A percentile compares a stretch with the other conserved stretches of the same genome.
Evolutionary conservation across 225 moss, liverwort and hornwort genomes (phyloP).

Genomic region (Asterella californica): DNA sequence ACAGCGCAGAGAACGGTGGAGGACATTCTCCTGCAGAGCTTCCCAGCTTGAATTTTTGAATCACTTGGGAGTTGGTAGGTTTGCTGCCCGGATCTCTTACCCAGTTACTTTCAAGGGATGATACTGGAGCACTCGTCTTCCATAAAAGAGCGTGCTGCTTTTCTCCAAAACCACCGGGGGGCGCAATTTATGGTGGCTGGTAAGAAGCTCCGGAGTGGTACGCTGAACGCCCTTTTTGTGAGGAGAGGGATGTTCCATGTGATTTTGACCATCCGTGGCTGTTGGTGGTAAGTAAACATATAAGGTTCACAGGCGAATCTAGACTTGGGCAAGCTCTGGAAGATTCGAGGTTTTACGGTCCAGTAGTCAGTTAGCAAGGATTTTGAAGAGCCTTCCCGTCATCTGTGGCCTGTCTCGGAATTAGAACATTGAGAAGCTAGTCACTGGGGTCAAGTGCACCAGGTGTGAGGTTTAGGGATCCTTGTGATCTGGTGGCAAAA

Average conservation of each 20-base stretch:
- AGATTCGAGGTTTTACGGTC: background rate
- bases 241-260: background rate
- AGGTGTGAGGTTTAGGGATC: background rate
- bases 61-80: background rate
- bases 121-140: background rate
- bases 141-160: background rate
- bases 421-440: background rate
- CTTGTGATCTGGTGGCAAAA: background rate
- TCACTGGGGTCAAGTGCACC: background rate
- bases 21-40: background rate
- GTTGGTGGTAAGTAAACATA: background rate
- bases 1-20: background rate
- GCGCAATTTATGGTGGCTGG: background rate
- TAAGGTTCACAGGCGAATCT: background rate
- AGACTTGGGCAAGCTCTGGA: background rate
- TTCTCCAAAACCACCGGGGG: background rate
- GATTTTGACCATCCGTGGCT: background rate
- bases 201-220: background rate
- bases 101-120: background rate
- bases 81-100: slow-evolving; percentile 1
- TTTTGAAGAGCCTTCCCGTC: background rate
- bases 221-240: background rate
- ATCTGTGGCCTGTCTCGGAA: background rate
- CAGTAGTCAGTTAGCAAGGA: background rate
- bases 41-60: background rate